Evolutionary conservation across 305 asterid genomes (phyloP).

Genomic region (Fraxinus paxiana): DNA sequence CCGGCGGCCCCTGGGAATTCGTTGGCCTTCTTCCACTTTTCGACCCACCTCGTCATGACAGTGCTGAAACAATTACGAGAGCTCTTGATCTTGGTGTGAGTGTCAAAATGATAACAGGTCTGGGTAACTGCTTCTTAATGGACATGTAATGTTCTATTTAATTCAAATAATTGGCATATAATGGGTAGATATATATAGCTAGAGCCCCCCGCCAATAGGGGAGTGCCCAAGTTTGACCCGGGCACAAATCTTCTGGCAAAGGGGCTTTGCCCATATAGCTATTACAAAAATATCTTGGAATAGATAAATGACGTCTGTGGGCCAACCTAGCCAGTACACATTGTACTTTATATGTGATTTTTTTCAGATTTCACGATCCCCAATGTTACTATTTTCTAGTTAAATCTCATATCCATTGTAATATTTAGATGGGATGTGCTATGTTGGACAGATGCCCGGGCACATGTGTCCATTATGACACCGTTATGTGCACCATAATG

Average conservation of each 20-base stretch:
- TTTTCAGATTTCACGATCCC: neutral
- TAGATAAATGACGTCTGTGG: neutral
- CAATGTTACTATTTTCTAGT: neutral
- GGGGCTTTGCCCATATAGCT: too few relatives aligned
- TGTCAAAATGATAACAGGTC: constrained; percentile 58
- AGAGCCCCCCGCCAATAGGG: too few relatives aligned
- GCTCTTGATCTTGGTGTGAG: constrained; percentile 60
- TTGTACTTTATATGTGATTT: neutral
- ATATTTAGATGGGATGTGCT: neutral
- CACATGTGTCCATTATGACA: too few relatives aligned
- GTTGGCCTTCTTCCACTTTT: constrained; percentile 56
- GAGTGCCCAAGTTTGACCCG: too few relatives aligned
- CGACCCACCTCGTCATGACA: constrained; percentile 60
- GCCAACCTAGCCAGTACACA: neutral
- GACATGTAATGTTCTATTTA: neutral
- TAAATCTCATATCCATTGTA: neutral
- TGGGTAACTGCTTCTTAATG: neutral
- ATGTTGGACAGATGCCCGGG: too few relatives aligned
- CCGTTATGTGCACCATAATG: too few relatives aligned
- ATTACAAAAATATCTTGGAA: neutral
- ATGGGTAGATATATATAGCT: neutral
- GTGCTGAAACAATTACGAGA: constrained; percentile 52
- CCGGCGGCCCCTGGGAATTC: constrained; percentile 55
- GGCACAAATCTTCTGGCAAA: too few relatives aligned
- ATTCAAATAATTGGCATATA: neutral